phyloP scores from a whole-genome alignment of 257 asterid genomes.

The Capsicum pubescens region DNA sequence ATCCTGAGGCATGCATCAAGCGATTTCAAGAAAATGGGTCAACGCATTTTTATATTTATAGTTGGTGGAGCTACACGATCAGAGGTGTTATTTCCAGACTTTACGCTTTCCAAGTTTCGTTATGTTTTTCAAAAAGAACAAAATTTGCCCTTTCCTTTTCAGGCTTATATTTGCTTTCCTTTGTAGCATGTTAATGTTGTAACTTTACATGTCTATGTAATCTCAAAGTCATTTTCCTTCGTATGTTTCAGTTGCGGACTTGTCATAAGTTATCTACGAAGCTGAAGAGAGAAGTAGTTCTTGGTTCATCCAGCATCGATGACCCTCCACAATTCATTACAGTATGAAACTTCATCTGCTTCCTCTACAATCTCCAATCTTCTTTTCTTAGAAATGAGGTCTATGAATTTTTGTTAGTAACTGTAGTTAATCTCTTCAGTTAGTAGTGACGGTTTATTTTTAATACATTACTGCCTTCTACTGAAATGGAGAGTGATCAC shows the following conservation, averaged over 20 bases:
- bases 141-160: not conserved
- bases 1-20: slow-evolving; percentile 90
- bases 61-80: slow-evolving; percentile 99
- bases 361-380: slow-evolving; percentile 27
- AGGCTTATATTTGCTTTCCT: slow-evolving; percentile 21
- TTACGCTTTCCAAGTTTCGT: not conserved
- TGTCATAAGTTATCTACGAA: slow-evolving; percentile 89
- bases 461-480: not conserved
- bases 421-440: not conserved
- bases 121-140: not conserved
- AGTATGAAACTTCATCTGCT: slow-evolving; percentile 51
- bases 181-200: not conserved
- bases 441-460: not conserved
- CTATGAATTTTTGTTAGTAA: not conserved
- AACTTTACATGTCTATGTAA: not conserved
- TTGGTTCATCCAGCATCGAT: slow-evolving; percentile 97
- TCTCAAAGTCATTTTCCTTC: slow-evolving; percentile 28
- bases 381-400: slow-evolving; percentile 4
- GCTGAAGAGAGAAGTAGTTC: slow-evolving; percentile 82
- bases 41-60: slow-evolving; percentile 92
- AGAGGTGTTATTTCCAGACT: slow-evolving; percentile 61
- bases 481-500: not conserved
- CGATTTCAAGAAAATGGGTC: slow-evolving; percentile 94
- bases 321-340: slow-evolving; percentile 95
- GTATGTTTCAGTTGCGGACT: slow-evolving; percentile 74